phyloP scores from a whole-genome alignment of 495 filamentous ascomycete species.

The Tuber magnatum region DNA sequence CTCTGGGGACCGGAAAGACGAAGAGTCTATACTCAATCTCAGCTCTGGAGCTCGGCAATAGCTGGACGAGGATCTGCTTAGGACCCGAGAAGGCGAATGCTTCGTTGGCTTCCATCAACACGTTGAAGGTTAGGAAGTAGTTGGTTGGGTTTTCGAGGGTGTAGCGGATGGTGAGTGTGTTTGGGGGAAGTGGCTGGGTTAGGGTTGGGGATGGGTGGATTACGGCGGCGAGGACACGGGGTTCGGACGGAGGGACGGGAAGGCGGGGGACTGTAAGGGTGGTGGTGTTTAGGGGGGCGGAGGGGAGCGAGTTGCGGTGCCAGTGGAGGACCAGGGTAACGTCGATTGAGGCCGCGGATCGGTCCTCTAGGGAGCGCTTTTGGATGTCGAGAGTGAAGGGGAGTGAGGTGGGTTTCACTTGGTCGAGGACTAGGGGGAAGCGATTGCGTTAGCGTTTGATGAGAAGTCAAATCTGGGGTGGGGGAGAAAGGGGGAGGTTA shows the following conservation, averaged over 20 bases:
- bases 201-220: slow-evolving; percentile 26
- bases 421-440: slow-evolving; percentile 48
- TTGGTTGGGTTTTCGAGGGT: slow-evolving; percentile 88
- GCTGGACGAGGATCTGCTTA: slow-evolving; percentile 66
- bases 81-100: slow-evolving; percentile 88
- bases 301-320: slow-evolving; percentile 49
- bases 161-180: slow-evolving; percentile 44
- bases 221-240: slow-evolving; percentile 70
- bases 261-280: slow-evolving; percentile 68
- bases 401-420: slow-evolving; percentile 39
- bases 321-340: slow-evolving; percentile 70
- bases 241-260: slow-evolving; percentile 70
- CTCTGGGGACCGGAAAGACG: slow-evolving; percentile 42
- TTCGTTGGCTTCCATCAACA: slow-evolving; percentile 86
- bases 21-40: slow-evolving; percentile 63
- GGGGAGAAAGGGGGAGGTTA: neutral
- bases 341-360: slow-evolving; percentile 61
- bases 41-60: slow-evolving; percentile 70
- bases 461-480: neutral
- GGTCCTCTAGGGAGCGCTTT: slow-evolving; percentile 71
- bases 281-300: slow-evolving; percentile 50
- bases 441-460: neutral
- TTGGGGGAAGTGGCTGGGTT: slow-evolving; percentile 34
- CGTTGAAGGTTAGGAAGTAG: slow-evolving; percentile 84
- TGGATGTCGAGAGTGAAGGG: slow-evolving; percentile 61